phyloP scores from a whole-genome alignment of 2,329 filamentous ascomycete genomes.

The Ustilaginoidea virens region DNA sequence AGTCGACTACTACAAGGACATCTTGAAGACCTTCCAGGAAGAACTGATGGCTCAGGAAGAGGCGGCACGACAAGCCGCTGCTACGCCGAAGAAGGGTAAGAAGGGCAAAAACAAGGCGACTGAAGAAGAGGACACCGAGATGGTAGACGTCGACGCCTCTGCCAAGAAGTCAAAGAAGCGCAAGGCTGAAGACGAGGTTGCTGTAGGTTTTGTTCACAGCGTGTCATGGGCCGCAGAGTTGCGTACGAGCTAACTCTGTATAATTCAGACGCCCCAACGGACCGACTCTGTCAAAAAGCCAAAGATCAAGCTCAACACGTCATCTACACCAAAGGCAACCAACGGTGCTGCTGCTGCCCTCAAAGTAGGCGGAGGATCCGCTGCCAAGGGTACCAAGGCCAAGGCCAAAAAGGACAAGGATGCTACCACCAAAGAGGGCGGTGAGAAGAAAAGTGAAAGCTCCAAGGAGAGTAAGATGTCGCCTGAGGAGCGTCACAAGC shows the following conservation, averaged over 20 bases:
- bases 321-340: conserved; percentile 51
- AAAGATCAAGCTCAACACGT: conserved; percentile 49
- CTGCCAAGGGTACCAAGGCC: conserved; percentile 36
- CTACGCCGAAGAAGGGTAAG: conserved; percentile 25
- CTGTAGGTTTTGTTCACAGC: conserved; percentile 18
- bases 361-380: conserved; percentile 41
- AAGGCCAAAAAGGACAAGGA: conserved; percentile 45
- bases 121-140: conserved; percentile 43
- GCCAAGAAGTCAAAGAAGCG: conserved; percentile 59
- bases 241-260: not conserved
- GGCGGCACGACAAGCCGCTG: conserved; percentile 26
- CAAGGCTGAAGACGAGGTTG: conserved; percentile 70
- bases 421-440: conserved; percentile 32
- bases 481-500: conserved; percentile 38
- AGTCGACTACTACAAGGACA: conserved; percentile 67
- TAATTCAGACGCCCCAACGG: conserved; percentile 35
- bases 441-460: conserved; percentile 39
- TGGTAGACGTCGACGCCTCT: conserved; percentile 44
- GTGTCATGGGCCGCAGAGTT: not conserved
- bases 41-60: conserved; percentile 41
- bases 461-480: conserved; percentile 42
- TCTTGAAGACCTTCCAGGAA: conserved; percentile 57
- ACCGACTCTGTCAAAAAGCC: conserved; percentile 51
- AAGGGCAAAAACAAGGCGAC: conserved; percentile 34
- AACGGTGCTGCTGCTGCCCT: conserved; percentile 37